These are phyloP conservation scores for Populus tomentosa DNA, from an alignment of 441 rosid genomes.

Conservation along the genomic window DNA sequence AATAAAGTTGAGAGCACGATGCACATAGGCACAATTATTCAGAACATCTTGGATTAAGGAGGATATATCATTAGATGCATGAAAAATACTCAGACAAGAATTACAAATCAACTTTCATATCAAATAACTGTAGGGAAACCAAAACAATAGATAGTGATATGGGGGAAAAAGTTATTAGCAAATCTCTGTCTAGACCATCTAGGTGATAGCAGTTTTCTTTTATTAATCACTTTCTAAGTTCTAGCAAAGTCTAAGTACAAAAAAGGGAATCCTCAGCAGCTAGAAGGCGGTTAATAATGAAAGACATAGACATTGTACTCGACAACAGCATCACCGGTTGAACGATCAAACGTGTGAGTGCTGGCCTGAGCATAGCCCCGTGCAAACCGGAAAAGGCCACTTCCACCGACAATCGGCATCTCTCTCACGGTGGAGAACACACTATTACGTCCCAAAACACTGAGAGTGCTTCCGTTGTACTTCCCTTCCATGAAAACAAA, in stretches of 20 bases:
- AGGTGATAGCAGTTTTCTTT: neutral
- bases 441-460: slow-evolving; percentile 50
- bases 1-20: neutral
- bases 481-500: slow-evolving; percentile 53
- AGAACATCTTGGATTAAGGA: neutral
- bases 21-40: neutral
- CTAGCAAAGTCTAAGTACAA: neutral
- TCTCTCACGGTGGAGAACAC: slow-evolving; percentile 41
- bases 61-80: neutral
- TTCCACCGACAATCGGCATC: slow-evolving; percentile 65
- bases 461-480: slow-evolving; percentile 61
- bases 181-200: neutral
- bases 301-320: slow-evolving; percentile 56
- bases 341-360: slow-evolving; percentile 28
- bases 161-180: neutral
- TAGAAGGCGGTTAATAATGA: slow-evolving; percentile 40
- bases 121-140: neutral
- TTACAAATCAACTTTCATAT: neutral
- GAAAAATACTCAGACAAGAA: neutral
- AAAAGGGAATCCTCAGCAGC: neutral
- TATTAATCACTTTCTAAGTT: neutral
- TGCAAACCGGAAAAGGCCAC: slow-evolving; percentile 66
- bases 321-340: slow-evolving; percentile 50
- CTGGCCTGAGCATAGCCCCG: slow-evolving; percentile 61
- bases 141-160: neutral